Evolutionary conservation across 805 yeast species (phyloP), one percentile per base, ranked within the genome.

Genomic region (Maudiozyma serrabonitensis): DNA sequence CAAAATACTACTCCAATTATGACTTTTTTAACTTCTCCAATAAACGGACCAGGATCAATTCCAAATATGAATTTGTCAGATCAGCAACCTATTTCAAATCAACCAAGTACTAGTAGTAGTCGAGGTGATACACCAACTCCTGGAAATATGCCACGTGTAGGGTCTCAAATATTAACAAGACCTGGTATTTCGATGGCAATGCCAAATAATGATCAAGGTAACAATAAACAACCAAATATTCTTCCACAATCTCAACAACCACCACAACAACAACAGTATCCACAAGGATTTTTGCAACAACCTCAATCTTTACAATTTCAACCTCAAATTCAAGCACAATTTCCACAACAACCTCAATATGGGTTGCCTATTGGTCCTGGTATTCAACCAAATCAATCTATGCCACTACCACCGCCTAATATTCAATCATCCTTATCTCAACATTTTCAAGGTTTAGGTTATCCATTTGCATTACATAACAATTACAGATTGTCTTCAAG

Each of bases 1-100:
- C 16, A 32, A n/a, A 48, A 34, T 40, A 37, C 34, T 3, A 48
- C 56, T 12, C 53, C 56, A 21, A 38, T 52, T 3, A 34, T 51
- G 12, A 51, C 53, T 1, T 50, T 49, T 46, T 39, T 51, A 38
- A 46, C 53, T 11, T 52, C 57, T 23, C 59, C 59, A 23, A 47
- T 56, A 4, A 54, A 37, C 18, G 53, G 56, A 7, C 57, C 57
- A 18, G 45, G 46, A 11, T 40, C 41, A 25, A 46, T 53, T 12
- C 54, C 54, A 28, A 39, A 39, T 19, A 39, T 39, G 42, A 39
- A 39, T 23, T 39, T 39, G 13, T 21, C 42, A 7, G 42, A 39
- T 23, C 23, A 23, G 6, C 15, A 28, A 2, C 12, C 15, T 39
- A 11, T 12, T 21, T 39, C 42, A 39, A 39, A 16, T 7, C 42